phyloP scores from a whole-genome alignment of 2,329 filamentous ascomycete species.

The Calonectria hongkongensis region DNA sequence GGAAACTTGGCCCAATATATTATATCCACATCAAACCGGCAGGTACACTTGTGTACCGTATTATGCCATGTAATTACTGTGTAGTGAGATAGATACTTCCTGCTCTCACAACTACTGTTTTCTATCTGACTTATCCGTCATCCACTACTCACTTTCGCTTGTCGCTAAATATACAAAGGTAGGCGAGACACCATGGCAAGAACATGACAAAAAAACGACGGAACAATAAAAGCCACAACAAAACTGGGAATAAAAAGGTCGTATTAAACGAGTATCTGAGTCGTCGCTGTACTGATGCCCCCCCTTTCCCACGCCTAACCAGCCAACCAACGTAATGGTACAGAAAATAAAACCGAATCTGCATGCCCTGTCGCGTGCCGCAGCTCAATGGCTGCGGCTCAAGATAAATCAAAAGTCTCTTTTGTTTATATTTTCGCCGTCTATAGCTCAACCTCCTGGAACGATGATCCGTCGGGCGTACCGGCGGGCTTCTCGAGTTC shows the following conservation, averaged over 20 bases:
- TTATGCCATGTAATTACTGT: not conserved
- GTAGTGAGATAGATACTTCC: too few relatives aligned
- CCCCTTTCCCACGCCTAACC: slow-evolving; percentile 40
- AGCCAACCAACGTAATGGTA: slow-evolving; percentile 43
- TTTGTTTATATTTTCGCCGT: slow-evolving; percentile 27
- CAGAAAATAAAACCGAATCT: slow-evolving; percentile 36
- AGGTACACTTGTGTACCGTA: not conserved
- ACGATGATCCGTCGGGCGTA: slow-evolving; percentile 75
- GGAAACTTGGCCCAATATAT: not conserved
- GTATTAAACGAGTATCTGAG: slow-evolving; percentile 51
- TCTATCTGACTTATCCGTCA: too few relatives aligned
- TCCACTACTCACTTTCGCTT: not conserved
- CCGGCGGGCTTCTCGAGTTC: slow-evolving; percentile 64
- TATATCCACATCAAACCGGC: not conserved
- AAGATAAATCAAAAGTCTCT: slow-evolving; percentile 29
- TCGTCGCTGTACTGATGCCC: slow-evolving; percentile 42
- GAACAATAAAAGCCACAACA: not conserved
- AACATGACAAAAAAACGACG: not conserved
- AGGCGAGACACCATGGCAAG: not conserved
- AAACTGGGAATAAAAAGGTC: slow-evolving; percentile 20
- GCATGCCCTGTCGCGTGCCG: slow-evolving; percentile 33
- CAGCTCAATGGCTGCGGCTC: slow-evolving; percentile 27
- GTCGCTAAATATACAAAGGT: not conserved
- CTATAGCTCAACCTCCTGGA: slow-evolving; percentile 78
- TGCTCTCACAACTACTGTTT: too few relatives aligned